Conservation (phyloP, 768 basidiomycete species). For the Roridomyces roridus region DNA sequence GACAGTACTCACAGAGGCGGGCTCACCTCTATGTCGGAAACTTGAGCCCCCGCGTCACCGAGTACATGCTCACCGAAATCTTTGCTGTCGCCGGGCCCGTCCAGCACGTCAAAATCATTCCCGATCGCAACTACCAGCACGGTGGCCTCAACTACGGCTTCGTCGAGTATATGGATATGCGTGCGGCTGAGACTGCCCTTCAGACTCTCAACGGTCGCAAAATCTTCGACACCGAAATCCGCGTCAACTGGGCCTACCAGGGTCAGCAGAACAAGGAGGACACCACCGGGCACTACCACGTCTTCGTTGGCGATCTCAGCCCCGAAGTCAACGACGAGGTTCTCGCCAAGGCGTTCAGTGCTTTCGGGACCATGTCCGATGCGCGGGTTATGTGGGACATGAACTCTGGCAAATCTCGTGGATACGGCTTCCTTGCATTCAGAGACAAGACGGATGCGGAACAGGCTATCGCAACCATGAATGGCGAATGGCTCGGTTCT, state of each 20-base stretch:
- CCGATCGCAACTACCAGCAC: constrained; percentile 98
- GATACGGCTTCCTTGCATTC: constrained; percentile 98
- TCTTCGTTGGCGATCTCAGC: constrained; percentile 99
- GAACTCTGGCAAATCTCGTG: constrained; percentile 98
- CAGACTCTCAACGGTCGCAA: constrained; percentile 98
- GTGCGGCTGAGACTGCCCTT: constrained; percentile 97
- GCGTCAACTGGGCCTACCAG: constrained; percentile 99
- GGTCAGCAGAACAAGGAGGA: constrained; percentile 99
- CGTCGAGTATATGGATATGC: constrained; percentile 99
- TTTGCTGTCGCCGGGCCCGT: constrained; percentile 97
- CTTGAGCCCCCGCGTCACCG: constrained; percentile 95
- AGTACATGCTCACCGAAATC: constrained; percentile 99
- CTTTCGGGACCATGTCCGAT: constrained; percentile 96
- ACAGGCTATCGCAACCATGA: constrained; percentile 99
- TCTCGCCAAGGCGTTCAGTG: constrained; percentile 94
- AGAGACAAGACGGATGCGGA: constrained; percentile 99
- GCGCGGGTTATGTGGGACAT: constrained; percentile 99
- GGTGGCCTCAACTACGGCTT: constrained; percentile 99
- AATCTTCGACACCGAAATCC: constrained; percentile 99
- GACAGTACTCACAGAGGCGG: constrained; percentile 63
- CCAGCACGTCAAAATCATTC: constrained; percentile 99
- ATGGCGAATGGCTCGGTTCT: constrained; percentile 98
- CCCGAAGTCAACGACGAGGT: constrained; percentile 99
- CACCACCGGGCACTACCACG: constrained; percentile 95
- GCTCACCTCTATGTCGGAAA: constrained; percentile 99